Evolutionary conservation across 2,329 filamentous ascomycete species (phyloP).

Genomic region (Arthrocladium fulminans): DNA sequence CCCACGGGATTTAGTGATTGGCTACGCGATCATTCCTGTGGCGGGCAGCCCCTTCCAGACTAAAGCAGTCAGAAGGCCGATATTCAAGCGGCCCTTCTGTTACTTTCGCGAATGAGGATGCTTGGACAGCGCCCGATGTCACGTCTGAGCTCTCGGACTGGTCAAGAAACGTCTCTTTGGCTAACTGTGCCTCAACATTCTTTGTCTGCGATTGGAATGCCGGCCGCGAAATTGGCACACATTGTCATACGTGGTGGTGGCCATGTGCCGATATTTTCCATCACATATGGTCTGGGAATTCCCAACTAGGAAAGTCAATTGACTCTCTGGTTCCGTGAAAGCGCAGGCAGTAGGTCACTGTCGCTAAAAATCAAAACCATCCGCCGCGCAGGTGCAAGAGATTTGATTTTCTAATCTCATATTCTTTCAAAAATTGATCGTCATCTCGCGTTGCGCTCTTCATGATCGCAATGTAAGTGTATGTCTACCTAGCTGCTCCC

Average conservation of each 20-base stretch:
- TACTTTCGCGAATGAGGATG: not conserved
- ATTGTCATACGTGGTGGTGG: not conserved
- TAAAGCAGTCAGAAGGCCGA: too few relatives aligned
- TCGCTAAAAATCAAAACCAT: not conserved
- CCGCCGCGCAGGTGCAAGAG: not conserved
- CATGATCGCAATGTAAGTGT: not conserved
- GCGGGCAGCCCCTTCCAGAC: not conserved
- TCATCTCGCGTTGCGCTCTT: not conserved
- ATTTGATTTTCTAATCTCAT: not conserved
- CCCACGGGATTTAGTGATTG: not conserved
- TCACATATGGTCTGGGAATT: not conserved
- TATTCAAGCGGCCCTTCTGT: not conserved
- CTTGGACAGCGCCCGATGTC: not conserved
- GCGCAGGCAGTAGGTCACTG: not conserved
- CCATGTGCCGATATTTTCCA: not conserved
- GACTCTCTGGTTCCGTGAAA: not conserved
- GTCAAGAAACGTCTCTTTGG: not conserved
- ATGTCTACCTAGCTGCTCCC: not conserved
- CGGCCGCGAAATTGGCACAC: not conserved
- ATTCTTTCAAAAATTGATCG: not conserved
- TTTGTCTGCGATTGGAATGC: not conserved
- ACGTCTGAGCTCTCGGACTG: not conserved
- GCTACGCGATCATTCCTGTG: not conserved
- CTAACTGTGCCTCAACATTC: not conserved
- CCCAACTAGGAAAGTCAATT: not conserved